A percentile compares a stretch with the other conserved stretches of the same genome.
Conservation (phyloP, 78 protist genomes). For the Acrasis kona region DNA sequence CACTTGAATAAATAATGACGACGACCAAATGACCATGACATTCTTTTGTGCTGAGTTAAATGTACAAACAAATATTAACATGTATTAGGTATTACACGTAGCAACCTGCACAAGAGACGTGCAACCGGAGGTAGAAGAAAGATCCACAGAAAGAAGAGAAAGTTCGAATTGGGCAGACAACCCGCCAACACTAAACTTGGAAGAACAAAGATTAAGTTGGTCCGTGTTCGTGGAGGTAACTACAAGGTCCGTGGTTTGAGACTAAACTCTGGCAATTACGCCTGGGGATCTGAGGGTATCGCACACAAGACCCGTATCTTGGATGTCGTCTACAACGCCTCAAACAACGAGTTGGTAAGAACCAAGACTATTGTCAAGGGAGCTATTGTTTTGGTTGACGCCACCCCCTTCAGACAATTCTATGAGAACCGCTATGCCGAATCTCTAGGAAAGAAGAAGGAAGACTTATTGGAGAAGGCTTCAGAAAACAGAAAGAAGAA, state of each 20-base stretch:
- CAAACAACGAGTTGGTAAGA: constrained; percentile 97
- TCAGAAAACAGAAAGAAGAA: constrained; percentile 18
- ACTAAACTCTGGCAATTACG: constrained; percentile 95
- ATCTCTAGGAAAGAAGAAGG: constrained; percentile 36
- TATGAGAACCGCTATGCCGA: constrained; percentile 92
- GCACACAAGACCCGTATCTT: constrained; percentile 82
- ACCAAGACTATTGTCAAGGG: constrained; percentile 98
- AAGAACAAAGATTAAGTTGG: constrained; percentile 66
- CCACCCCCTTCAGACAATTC: constrained; percentile 96
- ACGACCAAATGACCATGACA: too few species aligned
- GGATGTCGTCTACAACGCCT: constrained; percentile 96
- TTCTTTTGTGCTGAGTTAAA: too few species aligned
- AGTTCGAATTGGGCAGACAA: constrained; percentile 90
- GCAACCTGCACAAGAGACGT: constrained; percentile 78
- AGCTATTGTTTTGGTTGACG: constrained; percentile 86
- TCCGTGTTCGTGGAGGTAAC: constrained; percentile 95
- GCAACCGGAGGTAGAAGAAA: constrained; percentile 72
- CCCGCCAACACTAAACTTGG: constrained; percentile 92
- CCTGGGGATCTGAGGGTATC: constrained; percentile 66
- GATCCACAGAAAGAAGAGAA: constrained; percentile 79
- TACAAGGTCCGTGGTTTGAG: constrained; percentile 97
- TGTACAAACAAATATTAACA: not conserved
- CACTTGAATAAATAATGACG: too few species aligned
- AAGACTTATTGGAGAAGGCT: constrained; percentile 23
- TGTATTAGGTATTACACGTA: constrained; percentile 66